These are phyloP conservation scores for Earliella scabrosa DNA, from an alignment of 1,284 basidiomycete species.

Conservation along the genomic window DNA sequence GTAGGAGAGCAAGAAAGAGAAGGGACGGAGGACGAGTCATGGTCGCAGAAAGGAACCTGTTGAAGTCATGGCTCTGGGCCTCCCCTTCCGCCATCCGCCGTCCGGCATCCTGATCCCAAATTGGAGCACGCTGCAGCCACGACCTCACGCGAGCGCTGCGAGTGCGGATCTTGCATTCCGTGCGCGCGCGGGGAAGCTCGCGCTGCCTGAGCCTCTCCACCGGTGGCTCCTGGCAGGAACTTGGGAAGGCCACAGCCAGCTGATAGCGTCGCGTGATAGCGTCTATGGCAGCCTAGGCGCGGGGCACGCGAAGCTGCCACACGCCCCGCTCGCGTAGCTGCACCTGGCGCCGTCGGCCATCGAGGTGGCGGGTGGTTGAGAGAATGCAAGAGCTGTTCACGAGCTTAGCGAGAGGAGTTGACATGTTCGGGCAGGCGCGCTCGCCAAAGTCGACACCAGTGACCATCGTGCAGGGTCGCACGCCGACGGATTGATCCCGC, in stretches of 20 bases:
- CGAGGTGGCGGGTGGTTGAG: too few species aligned
- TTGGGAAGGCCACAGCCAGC: not conserved
- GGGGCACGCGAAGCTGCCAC: not conserved
- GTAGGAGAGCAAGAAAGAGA: constrained; percentile 7
- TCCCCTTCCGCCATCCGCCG: too few species aligned
- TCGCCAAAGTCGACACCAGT: too few species aligned
- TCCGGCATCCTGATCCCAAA: too few species aligned
- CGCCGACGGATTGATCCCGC: too few species aligned
- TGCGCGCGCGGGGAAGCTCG: not conserved
- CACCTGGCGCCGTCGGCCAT: too few species aligned
- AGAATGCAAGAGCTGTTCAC: too few species aligned
- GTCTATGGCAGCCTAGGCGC: not conserved
- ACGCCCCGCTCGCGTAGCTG: constrained; percentile 3
- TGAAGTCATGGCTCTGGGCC: constrained; percentile 1
- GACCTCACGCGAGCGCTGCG: too few species aligned
- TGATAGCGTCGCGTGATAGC: constrained; percentile 7
- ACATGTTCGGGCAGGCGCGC: not conserved
- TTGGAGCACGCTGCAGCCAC: too few species aligned
- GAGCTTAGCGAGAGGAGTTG: too few species aligned
- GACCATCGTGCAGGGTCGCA: too few species aligned
- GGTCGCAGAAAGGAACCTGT: not conserved
- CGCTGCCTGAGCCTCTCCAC: too few species aligned
- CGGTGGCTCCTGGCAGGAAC: not conserved
- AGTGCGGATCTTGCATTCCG: not conserved
- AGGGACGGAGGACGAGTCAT: constrained; percentile 10